These are phyloP conservation scores for Solanum infundibuliforme DNA, from an alignment of 257 asterid species.

Conservation along the genomic window DNA sequence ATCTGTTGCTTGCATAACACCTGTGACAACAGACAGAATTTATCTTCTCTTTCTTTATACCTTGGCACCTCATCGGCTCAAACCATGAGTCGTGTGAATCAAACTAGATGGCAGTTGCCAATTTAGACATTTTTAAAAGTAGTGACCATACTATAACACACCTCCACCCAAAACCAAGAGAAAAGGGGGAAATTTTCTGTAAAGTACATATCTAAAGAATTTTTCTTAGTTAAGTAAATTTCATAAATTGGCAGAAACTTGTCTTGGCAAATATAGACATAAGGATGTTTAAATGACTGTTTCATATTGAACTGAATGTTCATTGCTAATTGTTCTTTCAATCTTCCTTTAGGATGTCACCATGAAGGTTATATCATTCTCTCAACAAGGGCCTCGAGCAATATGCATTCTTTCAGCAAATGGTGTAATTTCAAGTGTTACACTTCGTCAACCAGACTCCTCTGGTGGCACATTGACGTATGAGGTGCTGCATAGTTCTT, in stretches of 20 bases:
- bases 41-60: background rate
- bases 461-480: conserved; percentile 84
- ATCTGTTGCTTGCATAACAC: background rate
- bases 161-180: background rate
- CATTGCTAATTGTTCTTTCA: no score
- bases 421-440: conserved; percentile 77
- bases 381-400: conserved; percentile 85
- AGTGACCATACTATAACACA: background rate
- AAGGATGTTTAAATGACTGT: background rate
- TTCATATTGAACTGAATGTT: no score
- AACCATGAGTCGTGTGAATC: background rate
- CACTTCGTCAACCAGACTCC: conserved; percentile 80
- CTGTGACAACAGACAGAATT: background rate
- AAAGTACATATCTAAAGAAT: no score
- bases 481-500: conserved; percentile 37
- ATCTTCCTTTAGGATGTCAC: conserved; percentile 48
- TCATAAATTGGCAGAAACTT: no score
- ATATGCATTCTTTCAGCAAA: conserved; percentile 78
- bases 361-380: conserved; percentile 71
- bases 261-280: no score
- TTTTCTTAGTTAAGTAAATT: no score
- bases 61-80: background rate
- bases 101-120: background rate
- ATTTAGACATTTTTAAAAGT: background rate
- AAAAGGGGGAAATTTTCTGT: background rate